A percentile compares a stretch with the other conserved stretches of the same genome.
Conservation (phyloP, 768 basidiomycete genomes). For the Phlebiopsis gigantea region DNA sequence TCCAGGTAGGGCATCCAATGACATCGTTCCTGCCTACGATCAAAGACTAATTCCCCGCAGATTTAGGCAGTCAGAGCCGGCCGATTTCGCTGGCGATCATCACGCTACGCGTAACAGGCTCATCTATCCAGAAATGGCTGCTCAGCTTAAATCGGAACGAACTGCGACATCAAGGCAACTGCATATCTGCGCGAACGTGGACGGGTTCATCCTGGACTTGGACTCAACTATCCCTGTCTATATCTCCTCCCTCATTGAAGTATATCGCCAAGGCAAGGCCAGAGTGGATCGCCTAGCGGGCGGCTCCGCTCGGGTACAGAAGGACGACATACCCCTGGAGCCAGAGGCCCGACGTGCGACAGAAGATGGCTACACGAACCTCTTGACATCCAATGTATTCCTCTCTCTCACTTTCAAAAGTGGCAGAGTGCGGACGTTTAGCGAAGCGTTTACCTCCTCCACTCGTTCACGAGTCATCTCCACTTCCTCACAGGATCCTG, state of each 20-base stretch:
- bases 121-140: conserved; percentile 77
- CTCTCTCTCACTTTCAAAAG: conserved; percentile 74
- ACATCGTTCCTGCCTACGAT: neutral
- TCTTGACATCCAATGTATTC: conserved; percentile 57
- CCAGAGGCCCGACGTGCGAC: neutral
- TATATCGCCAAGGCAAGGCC: conserved; percentile 78
- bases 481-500: conserved; percentile 30
- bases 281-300: conserved; percentile 63
- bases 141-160: conserved; percentile 57
- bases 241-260: conserved; percentile 77
- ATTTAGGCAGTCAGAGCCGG: conserved; percentile 68
- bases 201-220: conserved; percentile 80
- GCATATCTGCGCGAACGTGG: conserved; percentile 64
- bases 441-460: conserved; percentile 33
- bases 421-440: conserved; percentile 76
- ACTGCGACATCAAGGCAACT: conserved; percentile 46
- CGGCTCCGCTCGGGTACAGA: conserved; percentile 37
- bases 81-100: conserved; percentile 65
- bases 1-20: conserved; percentile 44
- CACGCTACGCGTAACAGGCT: conserved; percentile 70
- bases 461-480: conserved; percentile 36
- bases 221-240: conserved; percentile 77
- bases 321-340: neutral
- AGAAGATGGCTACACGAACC: conserved; percentile 26
- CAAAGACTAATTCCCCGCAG: conserved; percentile 31